Conservation (phyloP, 805 yeast genomes). For the Cyberlindnera nakhonratchasimensis region DNA sequence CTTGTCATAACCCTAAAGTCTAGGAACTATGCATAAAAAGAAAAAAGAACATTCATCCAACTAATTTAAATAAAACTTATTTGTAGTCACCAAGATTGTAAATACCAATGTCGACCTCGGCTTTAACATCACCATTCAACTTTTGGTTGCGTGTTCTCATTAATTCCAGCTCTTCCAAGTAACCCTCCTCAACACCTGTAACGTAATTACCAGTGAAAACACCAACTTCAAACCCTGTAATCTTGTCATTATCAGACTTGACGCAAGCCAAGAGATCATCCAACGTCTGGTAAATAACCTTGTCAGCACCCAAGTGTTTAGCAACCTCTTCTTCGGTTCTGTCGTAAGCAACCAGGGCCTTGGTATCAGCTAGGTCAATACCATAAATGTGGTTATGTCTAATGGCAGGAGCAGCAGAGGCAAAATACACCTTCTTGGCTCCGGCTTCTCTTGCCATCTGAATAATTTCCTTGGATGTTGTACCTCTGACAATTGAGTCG, state of each 20-base stretch:
- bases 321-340: conserved; percentile 75
- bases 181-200: conserved; percentile 88
- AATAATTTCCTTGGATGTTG: conserved; percentile 94
- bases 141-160: conserved; percentile 77
- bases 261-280: conserved; percentile 84
- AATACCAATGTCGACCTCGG: conserved; percentile 68
- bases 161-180: conserved; percentile 75
- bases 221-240: conserved; percentile 84
- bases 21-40: background rate
- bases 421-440: conserved; percentile 90
- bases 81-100: conserved; percentile 56
- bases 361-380: conserved; percentile 93
- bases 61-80: background rate
- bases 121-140: conserved; percentile 65
- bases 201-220: conserved; percentile 93
- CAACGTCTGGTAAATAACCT: conserved; percentile 82
- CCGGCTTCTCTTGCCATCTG: conserved; percentile 99
- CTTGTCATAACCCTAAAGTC: too few species aligned
- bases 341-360: conserved; percentile 85
- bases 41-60: background rate
- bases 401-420: conserved; percentile 98
- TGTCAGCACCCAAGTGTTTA: conserved; percentile 80
- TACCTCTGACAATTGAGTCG: conserved; percentile 96
- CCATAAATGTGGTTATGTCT: conserved; percentile 95
- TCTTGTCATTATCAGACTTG: conserved; percentile 37